Evolutionary conservation across 768 basidiomycete species (phyloP), one percentile per base, ranked within the genome.

Genomic region (Trametes cinnabarina): DNA sequence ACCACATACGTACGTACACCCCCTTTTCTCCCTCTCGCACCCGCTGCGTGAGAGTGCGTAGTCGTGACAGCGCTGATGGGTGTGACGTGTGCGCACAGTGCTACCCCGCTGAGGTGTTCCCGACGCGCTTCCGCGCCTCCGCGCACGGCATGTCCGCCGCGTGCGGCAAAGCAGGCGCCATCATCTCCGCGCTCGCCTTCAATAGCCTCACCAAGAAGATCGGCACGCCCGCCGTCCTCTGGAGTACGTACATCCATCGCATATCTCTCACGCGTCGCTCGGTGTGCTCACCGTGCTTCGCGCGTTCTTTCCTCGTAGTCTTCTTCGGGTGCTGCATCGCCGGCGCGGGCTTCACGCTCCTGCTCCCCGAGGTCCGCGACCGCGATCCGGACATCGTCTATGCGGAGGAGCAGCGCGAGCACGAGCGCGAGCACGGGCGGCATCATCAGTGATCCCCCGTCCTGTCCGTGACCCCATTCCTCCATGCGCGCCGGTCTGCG

Each of bases 111-210:
- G 88, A 90, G 72, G 84, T 90, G 11, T 90, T 90, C 76, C 90
- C 90, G 0, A 92, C 90, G 1, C 77, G 84, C 35, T 90, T 83
- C 72, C 80, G 84, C 43, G 87, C 85, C 23, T 80, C 80, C 47
- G 89, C 88, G 14, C 90, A 91, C 67, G 90, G 90, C 26, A 73
- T 89, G 12, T 84, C 83, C 2, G 90, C 90, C 3, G 90, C 88
- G 0, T 73, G 73, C 39, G 90, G 90, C 19, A 92, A 92, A 68
- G 76, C 74, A 0, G 90, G 90, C 51, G 90, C 90, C 0, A 90
- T 92, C 76, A 79, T 90, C 62, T 84, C 86, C 11, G 84, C 86
- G 1, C 80, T 90, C 41, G 87, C 77, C 2, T 90, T 91, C 76
- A 89, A 88, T 71, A 74, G 78, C 1, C 76, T 90, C 28, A 80